Evolutionary conservation across 1,284 basidiomycete species (phyloP).

Genomic region (Ceraceosorus guamensis): DNA sequence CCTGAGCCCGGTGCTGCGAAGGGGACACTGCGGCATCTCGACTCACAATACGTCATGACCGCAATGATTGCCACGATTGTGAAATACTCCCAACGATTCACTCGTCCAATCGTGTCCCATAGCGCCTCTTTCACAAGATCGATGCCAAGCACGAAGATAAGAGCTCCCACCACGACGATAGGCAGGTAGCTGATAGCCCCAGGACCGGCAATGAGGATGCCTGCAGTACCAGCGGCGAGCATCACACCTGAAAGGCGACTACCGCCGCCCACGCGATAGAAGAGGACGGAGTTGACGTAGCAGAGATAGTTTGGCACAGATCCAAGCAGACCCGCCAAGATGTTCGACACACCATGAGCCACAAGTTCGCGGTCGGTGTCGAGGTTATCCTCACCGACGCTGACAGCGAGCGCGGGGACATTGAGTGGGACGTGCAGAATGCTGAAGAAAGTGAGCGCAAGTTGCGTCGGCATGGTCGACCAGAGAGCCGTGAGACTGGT

Average conservation of each 20-base stretch:
- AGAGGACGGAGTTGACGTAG: constrained; percentile 49
- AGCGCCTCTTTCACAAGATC: constrained; percentile 86
- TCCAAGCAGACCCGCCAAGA: constrained; percentile 71
- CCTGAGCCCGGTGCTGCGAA: too few relatives aligned
- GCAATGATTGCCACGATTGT: constrained; percentile 58
- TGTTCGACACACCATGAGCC: constrained; percentile 85
- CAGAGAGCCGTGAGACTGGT: constrained; percentile 44
- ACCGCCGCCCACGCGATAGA: constrained; percentile 88
- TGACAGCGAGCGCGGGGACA: constrained; percentile 87
- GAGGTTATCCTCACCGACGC: constrained; percentile 76
- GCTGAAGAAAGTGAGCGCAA: constrained; percentile 71
- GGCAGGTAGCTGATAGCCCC: constrained; percentile 49
- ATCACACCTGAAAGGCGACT: constrained; percentile 77
- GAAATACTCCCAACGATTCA: constrained; percentile 53
- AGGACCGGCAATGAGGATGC: constrained; percentile 73
- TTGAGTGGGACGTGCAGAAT: constrained; percentile 69
- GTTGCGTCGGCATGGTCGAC: constrained; percentile 51
- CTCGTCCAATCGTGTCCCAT: constrained; percentile 88
- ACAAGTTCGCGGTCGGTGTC: constrained; percentile 89
- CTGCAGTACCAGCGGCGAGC: constrained; percentile 67
- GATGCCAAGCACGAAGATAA: constrained; percentile 90
- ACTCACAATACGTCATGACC: constrained; percentile 59
- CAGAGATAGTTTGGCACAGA: constrained; percentile 60
- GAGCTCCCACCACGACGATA: constrained; percentile 58
- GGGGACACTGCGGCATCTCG: neutral